Evolutionary conservation across 2,329 filamentous ascomycete genomes (phyloP).

Genomic region (Juglanconis sp.): DNA sequence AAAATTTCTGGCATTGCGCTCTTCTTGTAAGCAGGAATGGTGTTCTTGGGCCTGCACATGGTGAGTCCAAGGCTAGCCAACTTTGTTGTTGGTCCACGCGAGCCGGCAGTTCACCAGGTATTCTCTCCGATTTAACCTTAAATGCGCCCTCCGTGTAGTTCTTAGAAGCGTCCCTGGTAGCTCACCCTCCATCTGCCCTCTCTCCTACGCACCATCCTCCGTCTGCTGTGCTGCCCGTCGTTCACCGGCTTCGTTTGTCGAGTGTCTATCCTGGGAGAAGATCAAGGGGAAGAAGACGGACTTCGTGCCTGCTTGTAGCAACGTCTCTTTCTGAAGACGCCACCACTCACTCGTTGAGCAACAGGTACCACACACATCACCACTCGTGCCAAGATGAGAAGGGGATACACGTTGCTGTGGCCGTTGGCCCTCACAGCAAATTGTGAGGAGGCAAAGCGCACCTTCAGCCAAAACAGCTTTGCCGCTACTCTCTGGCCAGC

Average conservation of each 20-base stretch:
- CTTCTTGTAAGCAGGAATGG: neutral
- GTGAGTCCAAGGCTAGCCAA: neutral
- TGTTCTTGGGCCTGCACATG: neutral
- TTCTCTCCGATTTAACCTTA: neutral
- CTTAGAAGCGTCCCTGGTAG: neutral
- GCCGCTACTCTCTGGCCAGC: neutral
- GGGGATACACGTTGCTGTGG: neutral
- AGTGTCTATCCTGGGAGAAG: neutral
- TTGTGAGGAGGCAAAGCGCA: neutral
- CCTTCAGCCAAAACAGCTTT: neutral
- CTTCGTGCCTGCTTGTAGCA: neutral
- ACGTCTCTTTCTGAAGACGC: neutral
- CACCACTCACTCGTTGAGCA: neutral
- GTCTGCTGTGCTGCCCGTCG: neutral
- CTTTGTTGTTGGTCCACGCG: neutral
- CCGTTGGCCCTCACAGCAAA: neutral
- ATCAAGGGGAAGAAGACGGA: neutral
- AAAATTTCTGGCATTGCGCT: neutral
- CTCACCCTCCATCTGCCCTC: neutral
- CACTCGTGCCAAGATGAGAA: neutral
- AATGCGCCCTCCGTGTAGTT: neutral
- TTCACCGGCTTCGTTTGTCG: neutral
- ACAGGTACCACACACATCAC: neutral
- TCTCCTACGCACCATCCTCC: neutral
- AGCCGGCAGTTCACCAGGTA: neutral